Evolutionary conservation across 306 rosid genomes (phyloP), one percentile per base, ranked within the genome.

Genomic region (Styphnolobium japonicum): DNA sequence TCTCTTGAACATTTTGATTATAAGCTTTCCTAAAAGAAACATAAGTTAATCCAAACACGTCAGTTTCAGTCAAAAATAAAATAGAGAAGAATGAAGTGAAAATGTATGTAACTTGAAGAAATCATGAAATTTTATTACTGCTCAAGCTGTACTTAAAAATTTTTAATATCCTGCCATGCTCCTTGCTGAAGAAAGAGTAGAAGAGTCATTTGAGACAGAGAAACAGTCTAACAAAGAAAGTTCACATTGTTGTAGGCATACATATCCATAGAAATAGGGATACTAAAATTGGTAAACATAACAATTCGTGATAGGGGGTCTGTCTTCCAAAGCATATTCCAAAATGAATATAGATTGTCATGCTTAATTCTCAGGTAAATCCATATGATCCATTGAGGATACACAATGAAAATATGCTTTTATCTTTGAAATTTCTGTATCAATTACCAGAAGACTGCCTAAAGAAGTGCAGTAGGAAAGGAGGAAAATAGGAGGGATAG

Each of bases 61-160:
- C n/a, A n/a, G n/a, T n/a, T n/a, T n/a, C n/a, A n/a, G 23, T 25
- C 29, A 51, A 37, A n/a, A n/a, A n/a, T n/a, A n/a, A n/a, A 62
- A 68, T 57, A 72, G 58, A 72, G 58, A 62, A 33, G 60, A 71
- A 52, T 25, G 60, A 49, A 52, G 7, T 40, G 36, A 67, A 67
- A 56, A 5, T 1, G 31, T 40, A 33, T 22, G 64, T 29, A 71
- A 71, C 27, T 16, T 61, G 23, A 60, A 27, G 52, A 60, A 4
- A 61, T 29, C 55, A 55, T 16, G 23, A 72, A 68, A 43, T 7
- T 56, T 57, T 7, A 9, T 55, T 55, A 43, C 16, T 55, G 31
- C 18, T 37, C 36, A 67, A 66, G 43, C 48, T 52, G 58, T 45
- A 12, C 10, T 16, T 31, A 33, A 36, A 53, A 15, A 18, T 15